A percentile compares a stretch with the other conserved stretches of the same genome.
phyloP scores from a whole-genome alignment of 2,329 filamentous ascomycete genomes.

The Ciborinia camelliae region DNA sequence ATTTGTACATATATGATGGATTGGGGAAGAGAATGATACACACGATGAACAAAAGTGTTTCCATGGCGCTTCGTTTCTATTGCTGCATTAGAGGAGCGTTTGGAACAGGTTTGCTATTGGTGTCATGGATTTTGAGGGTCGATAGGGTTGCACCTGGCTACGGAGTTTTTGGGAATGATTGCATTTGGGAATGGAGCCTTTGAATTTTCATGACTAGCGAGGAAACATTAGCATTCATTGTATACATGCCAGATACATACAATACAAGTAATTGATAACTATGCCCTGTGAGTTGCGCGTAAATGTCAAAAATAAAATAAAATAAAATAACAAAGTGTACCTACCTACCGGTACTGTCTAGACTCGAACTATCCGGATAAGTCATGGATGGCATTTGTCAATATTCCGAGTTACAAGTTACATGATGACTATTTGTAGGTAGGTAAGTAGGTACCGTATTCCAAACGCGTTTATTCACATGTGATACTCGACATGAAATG shows the following conservation, averaged over 20 bases:
- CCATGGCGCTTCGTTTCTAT: constrained; percentile 12
- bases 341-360: no score
- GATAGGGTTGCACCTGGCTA: constrained; percentile 15
- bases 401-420: background rate
- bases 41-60: constrained; percentile 16
- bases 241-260: background rate
- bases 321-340: background rate
- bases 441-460: no score
- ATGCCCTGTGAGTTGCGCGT: background rate
- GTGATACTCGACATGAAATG: background rate
- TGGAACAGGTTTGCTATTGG: constrained; percentile 8
- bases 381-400: no score
- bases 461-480: no score
- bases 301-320: background rate
- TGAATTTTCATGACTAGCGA: constrained; percentile 8
- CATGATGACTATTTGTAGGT: background rate
- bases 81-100: constrained; percentile 13
- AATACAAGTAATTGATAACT: constrained; percentile 8
- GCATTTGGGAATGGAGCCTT: constrained; percentile 19
- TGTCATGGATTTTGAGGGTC: constrained; percentile 11
- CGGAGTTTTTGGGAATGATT: constrained; percentile 14
- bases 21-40: background rate
- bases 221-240: background rate
- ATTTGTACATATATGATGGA: constrained; percentile 16
- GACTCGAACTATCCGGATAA: background rate